Evolutionary conservation across 2,329 filamentous ascomycete genomes (phyloP), one percentile per base, ranked within the genome.

Genomic region (Pseudofabraea citricarpa): DNA sequence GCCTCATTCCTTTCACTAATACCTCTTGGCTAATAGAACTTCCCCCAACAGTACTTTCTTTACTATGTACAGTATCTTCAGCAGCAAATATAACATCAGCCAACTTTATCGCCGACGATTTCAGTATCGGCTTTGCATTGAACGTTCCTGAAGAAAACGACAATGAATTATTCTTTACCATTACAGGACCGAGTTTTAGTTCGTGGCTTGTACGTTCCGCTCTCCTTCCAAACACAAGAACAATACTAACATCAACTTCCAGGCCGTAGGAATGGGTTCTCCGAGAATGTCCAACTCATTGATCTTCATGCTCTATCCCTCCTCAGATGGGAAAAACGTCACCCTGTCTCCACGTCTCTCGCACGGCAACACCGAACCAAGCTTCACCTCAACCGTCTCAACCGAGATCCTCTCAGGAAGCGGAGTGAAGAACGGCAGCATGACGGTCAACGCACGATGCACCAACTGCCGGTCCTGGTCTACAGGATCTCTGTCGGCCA

Each of bases 291-390:
- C 65, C 3, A 68, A 72, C 39, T 65, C 75, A 6, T 64, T 81
- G 19, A 72, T 77, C 45, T 67, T 80, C 35, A 68, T 81, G 54
- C 61, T 72, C n/a, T 81, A 82, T 62, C 61, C 66, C 36, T 71
- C 70, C 44, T 57, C 61, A 4, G 63, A 63, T 5, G 68, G 65
- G 41, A 59, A 67, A 41, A 74, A 74, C 49, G 68, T 79, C 44
- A 81, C 75, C 20, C 66, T 82, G 44, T 79, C 74, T 20, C 74
- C 77, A 2, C 75, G 78, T 40, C 56, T 74, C 23, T 64, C 69
- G 26, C 63, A 66, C 40, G 72, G 69, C 35, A 64, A 79, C 51
- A 68, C 67, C 51, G 78, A 82, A 56, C 78, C 78, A 8, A 57
- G 61, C 12, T 70, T 69, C 58, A 55, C 56, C 15, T 57, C 66